A percentile compares a stretch with the other conserved stretches of the same genome.
Evolutionary conservation across 371 early-diverging fungal species (phyloP).

Genomic region (Syncephalastrum racemosum): DNA sequence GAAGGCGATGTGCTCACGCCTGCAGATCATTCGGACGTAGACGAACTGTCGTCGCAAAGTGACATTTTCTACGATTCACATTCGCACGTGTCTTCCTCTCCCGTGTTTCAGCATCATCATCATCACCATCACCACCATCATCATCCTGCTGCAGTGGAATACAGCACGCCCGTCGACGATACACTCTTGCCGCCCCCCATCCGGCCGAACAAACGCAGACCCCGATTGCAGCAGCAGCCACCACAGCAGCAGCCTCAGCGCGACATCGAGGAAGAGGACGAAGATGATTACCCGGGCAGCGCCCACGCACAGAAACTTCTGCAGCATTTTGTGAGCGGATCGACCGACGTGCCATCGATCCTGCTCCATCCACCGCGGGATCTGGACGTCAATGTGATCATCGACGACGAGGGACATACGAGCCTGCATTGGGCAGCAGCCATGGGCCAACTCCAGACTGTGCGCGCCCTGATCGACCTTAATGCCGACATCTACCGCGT

Average conservation of each 20-base stretch:
- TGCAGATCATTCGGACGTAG: conserved; percentile 8
- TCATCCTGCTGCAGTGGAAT: neutral
- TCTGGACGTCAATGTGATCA: conserved; percentile 79
- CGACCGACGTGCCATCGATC: conserved; percentile 46
- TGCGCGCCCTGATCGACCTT: conserved; percentile 70
- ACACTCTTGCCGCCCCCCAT: neutral
- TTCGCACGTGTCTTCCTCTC: neutral
- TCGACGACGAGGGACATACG: conserved; percentile 94
- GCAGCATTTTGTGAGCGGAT: conserved; percentile 64
- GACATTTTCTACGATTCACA: neutral
- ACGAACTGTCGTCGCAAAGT: neutral
- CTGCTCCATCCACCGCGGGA: conserved; percentile 55
- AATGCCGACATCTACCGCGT: conserved; percentile 73
- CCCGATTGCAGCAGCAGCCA: neutral
- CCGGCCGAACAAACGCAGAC: neutral
- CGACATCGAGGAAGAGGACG: conserved; percentile 14
- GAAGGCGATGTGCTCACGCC: conserved; percentile 16
- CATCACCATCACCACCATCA: neutral
- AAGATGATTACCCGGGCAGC: conserved; percentile 19
- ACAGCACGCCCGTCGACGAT: neutral
- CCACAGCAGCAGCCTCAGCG: neutral
- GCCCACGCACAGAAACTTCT: conserved; percentile 44
- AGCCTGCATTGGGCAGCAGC: conserved; percentile 97
- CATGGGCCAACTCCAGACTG: conserved; percentile 76
- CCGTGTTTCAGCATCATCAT: neutral